Evolutionary conservation across 768 basidiomycete species (phyloP).

Genomic region (Lyophyllum decastes): DNA sequence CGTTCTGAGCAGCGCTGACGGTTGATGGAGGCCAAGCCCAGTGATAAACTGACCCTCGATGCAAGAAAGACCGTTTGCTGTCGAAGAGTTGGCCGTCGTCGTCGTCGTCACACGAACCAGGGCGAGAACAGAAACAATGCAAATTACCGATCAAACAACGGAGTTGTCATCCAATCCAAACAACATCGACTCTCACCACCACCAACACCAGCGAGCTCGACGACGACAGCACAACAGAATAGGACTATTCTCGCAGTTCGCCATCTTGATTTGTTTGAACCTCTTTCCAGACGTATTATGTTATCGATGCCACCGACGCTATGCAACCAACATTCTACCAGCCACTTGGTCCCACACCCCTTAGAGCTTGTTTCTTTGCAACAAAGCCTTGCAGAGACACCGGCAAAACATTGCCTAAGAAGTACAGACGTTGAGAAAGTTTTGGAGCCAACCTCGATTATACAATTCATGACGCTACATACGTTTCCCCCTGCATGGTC

Average conservation of each 20-base stretch:
- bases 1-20: constrained; percentile 31
- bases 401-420: too few species aligned
- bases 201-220: not conserved
- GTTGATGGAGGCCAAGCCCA: constrained; percentile 31
- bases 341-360: not conserved
- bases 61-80: constrained; percentile 24
- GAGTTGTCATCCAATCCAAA: constrained; percentile 13
- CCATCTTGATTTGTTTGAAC: not conserved
- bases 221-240: not conserved
- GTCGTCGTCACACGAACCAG: constrained; percentile 34
- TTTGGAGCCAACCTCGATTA: too few species aligned
- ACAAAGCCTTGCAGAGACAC: too few species aligned
- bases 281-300: not conserved
- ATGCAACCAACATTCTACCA: not conserved
- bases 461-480: not conserved
- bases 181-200: not conserved
- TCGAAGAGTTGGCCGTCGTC: constrained; percentile 22
- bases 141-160: constrained; percentile 18
- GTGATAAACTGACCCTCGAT: constrained; percentile 32
- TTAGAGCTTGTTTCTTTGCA: not conserved
- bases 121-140: constrained; percentile 20
- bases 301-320: not conserved
- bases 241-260: not conserved
- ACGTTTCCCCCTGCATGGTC: too few species aligned
- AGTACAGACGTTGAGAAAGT: too few species aligned